phyloP scores from a whole-genome alignment of 2,329 filamentous ascomycete genomes.

The Magnaporthiopsis poae region DNA sequence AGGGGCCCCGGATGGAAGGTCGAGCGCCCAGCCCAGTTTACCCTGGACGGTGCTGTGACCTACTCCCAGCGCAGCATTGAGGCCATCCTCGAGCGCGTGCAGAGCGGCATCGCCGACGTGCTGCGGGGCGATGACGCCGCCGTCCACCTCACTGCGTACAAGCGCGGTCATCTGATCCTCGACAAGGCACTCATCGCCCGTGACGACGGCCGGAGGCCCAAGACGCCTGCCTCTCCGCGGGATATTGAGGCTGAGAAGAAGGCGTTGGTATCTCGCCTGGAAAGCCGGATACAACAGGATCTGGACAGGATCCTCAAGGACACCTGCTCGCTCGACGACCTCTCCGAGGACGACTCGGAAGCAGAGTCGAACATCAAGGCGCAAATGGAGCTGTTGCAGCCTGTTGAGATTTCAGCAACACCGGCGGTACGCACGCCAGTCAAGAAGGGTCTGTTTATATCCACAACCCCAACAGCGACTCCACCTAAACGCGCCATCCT shows the following conservation, averaged over 20 bases:
- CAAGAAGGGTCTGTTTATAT: not conserved
- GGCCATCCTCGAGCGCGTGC: slow-evolving; percentile 40
- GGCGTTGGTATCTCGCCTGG: slow-evolving; percentile 30
- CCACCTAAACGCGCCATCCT: not conserved
- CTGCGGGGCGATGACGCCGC: slow-evolving; percentile 37
- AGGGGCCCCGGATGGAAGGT: slow-evolving; percentile 35
- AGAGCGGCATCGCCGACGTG: slow-evolving; percentile 39
- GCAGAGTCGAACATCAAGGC: not conserved
- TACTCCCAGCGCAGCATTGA: slow-evolving; percentile 36
- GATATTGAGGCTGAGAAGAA: slow-evolving; percentile 29
- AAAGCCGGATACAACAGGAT: slow-evolving; percentile 36
- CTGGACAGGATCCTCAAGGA: slow-evolving; percentile 41
- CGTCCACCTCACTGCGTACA: slow-evolving; percentile 38
- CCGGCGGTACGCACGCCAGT: not conserved
- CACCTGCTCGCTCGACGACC: slow-evolving; percentile 35
- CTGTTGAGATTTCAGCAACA: not conserved
- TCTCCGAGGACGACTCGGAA: slow-evolving; percentile 17
- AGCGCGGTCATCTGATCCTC: slow-evolving; percentile 43
- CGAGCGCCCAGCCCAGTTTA: slow-evolving; percentile 36
- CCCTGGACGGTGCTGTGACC: slow-evolving; percentile 30
- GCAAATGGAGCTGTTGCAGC: not conserved
- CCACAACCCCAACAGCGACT: not conserved
- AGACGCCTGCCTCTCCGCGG: slow-evolving; percentile 17
- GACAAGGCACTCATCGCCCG: slow-evolving; percentile 37
- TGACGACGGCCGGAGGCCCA: slow-evolving; percentile 22